These are phyloP conservation scores for Tardiomyces blankii DNA, from an alignment of 1,139 yeast genomes.

Conservation along the genomic window DNA sequence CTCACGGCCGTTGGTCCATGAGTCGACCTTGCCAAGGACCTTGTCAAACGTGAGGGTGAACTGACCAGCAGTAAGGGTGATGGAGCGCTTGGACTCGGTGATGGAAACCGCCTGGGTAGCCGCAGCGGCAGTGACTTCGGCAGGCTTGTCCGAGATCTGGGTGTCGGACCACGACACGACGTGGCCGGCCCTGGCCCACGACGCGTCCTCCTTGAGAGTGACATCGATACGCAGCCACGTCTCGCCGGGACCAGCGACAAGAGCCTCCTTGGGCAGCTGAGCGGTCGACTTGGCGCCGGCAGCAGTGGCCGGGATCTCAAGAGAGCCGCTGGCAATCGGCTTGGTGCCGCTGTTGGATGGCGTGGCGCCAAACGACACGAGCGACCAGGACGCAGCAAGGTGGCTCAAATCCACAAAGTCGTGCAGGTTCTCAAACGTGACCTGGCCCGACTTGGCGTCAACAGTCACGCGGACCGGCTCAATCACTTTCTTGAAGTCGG, in stretches of 20 bases:
- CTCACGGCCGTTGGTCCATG: conserved; percentile 10
- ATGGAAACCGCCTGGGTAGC: conserved; percentile 4
- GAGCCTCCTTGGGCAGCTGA: conserved; percentile 5
- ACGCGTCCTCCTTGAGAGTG: conserved; percentile 6
- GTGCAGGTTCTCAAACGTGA: background rate
- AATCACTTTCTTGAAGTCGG: conserved; percentile 24
- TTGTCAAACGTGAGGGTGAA: conserved; percentile 10
- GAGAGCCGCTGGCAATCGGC: background rate
- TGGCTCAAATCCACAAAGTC: conserved; percentile 3
- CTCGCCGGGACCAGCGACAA: conserved; percentile 5
- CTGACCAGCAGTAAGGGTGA: conserved; percentile 1
- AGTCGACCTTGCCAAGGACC: conserved; percentile 7
- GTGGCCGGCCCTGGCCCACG: conserved; percentile 10
- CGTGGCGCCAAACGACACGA: conserved; percentile 1
- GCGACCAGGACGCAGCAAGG: conserved; percentile 7
- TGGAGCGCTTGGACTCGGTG: background rate
- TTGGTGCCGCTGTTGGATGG: background rate
- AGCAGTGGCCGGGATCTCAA: background rate
- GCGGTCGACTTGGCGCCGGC: conserved; percentile 7
- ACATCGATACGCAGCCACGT: conserved; percentile 10
- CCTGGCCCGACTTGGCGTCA: conserved; percentile 1
- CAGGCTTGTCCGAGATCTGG: background rate
- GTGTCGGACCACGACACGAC: conserved; percentile 15
- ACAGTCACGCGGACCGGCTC: conserved; percentile 19
- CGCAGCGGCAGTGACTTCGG: background rate